Evolutionary conservation across 805 yeast species (phyloP).

Genomic region (Metschnikowia aberdeeniae): DNA sequence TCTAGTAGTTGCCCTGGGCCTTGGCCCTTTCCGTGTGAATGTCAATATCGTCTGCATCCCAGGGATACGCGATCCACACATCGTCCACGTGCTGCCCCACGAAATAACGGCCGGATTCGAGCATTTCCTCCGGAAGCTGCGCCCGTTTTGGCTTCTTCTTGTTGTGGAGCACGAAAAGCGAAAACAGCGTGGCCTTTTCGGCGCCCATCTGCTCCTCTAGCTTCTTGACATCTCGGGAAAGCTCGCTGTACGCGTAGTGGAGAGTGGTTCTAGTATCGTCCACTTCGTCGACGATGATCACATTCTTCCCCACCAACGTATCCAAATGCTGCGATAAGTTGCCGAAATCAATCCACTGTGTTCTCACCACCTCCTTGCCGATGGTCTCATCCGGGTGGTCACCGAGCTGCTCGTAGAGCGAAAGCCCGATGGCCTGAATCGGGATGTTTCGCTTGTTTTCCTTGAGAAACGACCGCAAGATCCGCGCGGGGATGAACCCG

Average conservation of each 20-base stretch:
- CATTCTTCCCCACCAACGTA: slow-evolving; percentile 62
- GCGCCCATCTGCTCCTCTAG: slow-evolving; percentile 47
- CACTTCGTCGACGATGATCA: slow-evolving; percentile 76
- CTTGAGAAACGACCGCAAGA: slow-evolving; percentile 17
- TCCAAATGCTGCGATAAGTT: slow-evolving; percentile 49
- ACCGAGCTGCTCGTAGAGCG: slow-evolving; percentile 18
- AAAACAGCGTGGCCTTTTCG: slow-evolving; percentile 50
- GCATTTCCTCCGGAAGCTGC: slow-evolving; percentile 59
- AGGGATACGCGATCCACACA: slow-evolving; percentile 82
- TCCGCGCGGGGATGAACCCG: slow-evolving; percentile 18
- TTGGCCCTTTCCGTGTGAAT: slow-evolving; percentile 67
- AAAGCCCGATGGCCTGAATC: slow-evolving; percentile 19
- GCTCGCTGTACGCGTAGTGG: slow-evolving; percentile 72
- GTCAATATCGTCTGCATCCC: slow-evolving; percentile 78
- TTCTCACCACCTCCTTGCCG: slow-evolving; percentile 53
- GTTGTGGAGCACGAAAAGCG: slow-evolving; percentile 75
- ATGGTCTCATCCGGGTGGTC: slow-evolving; percentile 21
- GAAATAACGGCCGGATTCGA: slow-evolving; percentile 57
- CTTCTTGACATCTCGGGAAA: slow-evolving; percentile 65
- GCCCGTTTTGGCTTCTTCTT: slow-evolving; percentile 71
- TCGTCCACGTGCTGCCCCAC: slow-evolving; percentile 77
- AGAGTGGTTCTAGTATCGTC: slow-evolving; percentile 84
- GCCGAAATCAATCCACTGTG: slow-evolving; percentile 77
- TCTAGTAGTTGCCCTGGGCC: slow-evolving; percentile 56
- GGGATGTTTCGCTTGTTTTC: slow-evolving; percentile 15